A percentile compares a stretch with the other conserved stretches of the same genome.
Evolutionary conservation across 2,329 filamentous ascomycete genomes (phyloP).

Genomic region (Botrytis hyacinthi): DNA sequence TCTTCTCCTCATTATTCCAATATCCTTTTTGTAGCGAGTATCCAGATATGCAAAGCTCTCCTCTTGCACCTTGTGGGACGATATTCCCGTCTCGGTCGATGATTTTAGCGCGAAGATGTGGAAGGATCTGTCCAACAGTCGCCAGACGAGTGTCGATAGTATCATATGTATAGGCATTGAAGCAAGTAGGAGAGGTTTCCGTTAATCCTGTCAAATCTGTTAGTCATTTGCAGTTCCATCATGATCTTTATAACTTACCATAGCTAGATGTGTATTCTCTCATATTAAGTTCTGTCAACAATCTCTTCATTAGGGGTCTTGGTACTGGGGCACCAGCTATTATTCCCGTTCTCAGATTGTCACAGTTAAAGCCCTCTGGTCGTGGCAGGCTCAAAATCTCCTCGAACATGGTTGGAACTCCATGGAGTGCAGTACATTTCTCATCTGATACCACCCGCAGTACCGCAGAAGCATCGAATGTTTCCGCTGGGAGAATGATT

Average conservation of each 20-base stretch:
- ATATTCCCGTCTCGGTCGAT: conserved; percentile 55
- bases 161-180: conserved; percentile 76
- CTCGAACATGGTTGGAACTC: conserved; percentile 71
- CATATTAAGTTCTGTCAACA: conserved; percentile 72
- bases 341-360: conserved; percentile 68
- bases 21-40: conserved; percentile 61
- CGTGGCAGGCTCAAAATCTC: conserved; percentile 23
- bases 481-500: conserved; percentile 72
- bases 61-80: conserved; percentile 59
- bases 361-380: conserved; percentile 36
- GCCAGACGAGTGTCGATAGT: conserved; percentile 63
- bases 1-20: conserved; percentile 51
- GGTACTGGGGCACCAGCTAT: conserved; percentile 78
- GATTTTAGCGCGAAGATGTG: conserved; percentile 72
- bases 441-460: conserved; percentile 66
- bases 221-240: background rate
- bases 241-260: conserved; percentile 20
- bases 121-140: conserved; percentile 74
- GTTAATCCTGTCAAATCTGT: conserved; percentile 50
- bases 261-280: conserved; percentile 54
- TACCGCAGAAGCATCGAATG: conserved; percentile 67
- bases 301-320: conserved; percentile 68
- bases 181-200: conserved; percentile 76
- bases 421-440: conserved; percentile 71
- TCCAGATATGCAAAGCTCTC: conserved; percentile 44